Evolutionary conservation across 2,329 filamentous ascomycete species (phyloP).

Genomic region (Paradendryphiella salina): DNA sequence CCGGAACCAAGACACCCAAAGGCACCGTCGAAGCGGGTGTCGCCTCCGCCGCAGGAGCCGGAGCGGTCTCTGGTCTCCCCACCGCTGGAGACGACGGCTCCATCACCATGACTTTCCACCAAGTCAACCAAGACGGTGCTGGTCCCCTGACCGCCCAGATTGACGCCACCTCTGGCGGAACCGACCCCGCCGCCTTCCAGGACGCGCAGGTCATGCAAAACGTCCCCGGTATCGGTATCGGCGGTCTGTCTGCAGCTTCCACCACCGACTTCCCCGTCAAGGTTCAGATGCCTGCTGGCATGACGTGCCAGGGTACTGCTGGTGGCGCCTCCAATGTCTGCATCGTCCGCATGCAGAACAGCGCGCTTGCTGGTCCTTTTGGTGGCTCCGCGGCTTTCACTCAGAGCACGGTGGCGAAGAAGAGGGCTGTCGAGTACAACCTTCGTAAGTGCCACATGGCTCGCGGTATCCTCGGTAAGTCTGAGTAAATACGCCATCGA

Average conservation of each 20-base stretch:
- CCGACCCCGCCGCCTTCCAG: constrained; percentile 63
- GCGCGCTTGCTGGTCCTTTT: constrained; percentile 65
- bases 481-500: constrained; percentile 21
- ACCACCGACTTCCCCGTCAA: constrained; percentile 67
- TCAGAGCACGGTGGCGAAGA: constrained; percentile 60
- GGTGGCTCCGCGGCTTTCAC: constrained; percentile 69
- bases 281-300: constrained; percentile 67
- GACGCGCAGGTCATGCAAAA: constrained; percentile 62
- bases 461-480: constrained; percentile 42
- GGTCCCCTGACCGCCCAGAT: constrained; percentile 64
- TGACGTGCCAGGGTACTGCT: constrained; percentile 65
- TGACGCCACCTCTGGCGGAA: constrained; percentile 66
- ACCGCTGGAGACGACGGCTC: constrained; percentile 64
- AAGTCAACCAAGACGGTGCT: constrained; percentile 72
- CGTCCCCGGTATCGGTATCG: constrained; percentile 62
- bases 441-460: constrained; percentile 46
- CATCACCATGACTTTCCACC: constrained; percentile 66
- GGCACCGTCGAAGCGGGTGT: constrained; percentile 59
- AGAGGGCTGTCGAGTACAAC: constrained; percentile 64
- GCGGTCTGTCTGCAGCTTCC: constrained; percentile 61
- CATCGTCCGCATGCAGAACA: constrained; percentile 66
- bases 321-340: constrained; percentile 66
- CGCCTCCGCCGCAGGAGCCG: constrained; percentile 58
- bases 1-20: constrained; percentile 54
- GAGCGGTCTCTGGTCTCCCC: constrained; percentile 60